phyloP scores from a whole-genome alignment of 1,284 basidiomycete species.

The Leccinum fuscescens region DNA sequence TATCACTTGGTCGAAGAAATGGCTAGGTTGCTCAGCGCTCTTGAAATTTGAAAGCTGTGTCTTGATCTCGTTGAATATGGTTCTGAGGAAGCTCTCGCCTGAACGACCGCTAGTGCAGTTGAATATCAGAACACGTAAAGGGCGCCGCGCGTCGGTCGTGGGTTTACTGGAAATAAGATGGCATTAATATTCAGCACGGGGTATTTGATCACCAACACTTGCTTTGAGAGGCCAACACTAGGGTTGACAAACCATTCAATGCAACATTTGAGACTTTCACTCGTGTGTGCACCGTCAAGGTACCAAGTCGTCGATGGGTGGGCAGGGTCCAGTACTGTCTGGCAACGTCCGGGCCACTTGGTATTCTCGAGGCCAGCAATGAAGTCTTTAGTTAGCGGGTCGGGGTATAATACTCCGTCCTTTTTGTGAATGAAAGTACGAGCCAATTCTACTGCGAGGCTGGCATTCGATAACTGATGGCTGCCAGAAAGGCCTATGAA shows the following conservation, averaged over 20 bases:
- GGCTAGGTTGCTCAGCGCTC: constrained; percentile 36
- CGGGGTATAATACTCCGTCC: constrained; percentile 17
- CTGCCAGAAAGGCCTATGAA: constrained; percentile 76
- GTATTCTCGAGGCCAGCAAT: constrained; percentile 66
- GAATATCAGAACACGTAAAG: constrained; percentile 77
- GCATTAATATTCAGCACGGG: constrained; percentile 5
- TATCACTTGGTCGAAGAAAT: constrained; percentile 81
- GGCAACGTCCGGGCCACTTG: constrained; percentile 97
- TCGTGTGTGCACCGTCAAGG: constrained; percentile 94
- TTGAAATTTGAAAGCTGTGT: constrained; percentile 45
- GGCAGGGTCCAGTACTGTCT: constrained; percentile 68
- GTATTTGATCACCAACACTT: constrained; percentile 20
- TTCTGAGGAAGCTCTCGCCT: constrained; percentile 67
- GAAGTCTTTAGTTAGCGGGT: constrained; percentile 53
- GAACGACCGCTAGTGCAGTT: constrained; percentile 95
- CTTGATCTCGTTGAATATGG: constrained; percentile 53
- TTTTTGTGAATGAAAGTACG: constrained; percentile 57
- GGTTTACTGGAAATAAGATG: constrained; percentile 1
- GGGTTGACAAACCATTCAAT: constrained; percentile 81
- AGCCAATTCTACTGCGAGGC: constrained; percentile 79
- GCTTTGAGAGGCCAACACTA: constrained; percentile 42
- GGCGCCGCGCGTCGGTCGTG: constrained; percentile 13
- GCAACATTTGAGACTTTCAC: constrained; percentile 86
- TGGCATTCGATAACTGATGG: constrained; percentile 91
- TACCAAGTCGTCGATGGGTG: constrained; percentile 70